Base-by-base conservation (phyloP, 2,329 filamentous ascomycete species). In the Fusarium sp. region DNA sequence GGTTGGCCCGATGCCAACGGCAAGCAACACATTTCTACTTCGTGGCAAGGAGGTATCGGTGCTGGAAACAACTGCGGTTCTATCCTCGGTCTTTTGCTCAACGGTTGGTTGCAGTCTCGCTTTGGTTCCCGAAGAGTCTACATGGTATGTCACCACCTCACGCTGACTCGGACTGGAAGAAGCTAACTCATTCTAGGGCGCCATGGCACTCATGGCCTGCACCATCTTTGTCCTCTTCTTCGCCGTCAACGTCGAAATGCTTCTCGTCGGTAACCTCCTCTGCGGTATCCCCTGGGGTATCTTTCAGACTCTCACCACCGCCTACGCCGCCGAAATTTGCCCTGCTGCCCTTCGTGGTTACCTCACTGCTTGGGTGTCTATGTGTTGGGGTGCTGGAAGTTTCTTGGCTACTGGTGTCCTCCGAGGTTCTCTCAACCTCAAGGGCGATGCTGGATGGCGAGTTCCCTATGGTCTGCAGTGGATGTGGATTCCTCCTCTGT, bases 221-320 rank as follows among this genome's bases (percentile, higher is more conserved):
- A 84, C 84, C 64, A 83, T 87, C 59, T 85, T 84, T 66, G 77
- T 85, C 53, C 76, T 80, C 42, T 85, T 85, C 75, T 85, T 85
- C 55, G 77, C 81, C 19, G 60, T 76, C 55, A 78, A 75, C 22
- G 76, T 84, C 15, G 64, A 75, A 10, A 76, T 81, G 69, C 78
- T 84, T 1, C 75, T 85, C 11, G 76, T 77, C 8, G 82, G 82
- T 3, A 80, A 84, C 67, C 76, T 85, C 21, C 77, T 85, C 7
- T 80, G 80, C 21, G 84, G 84, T 19, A 76, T 85, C 22, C 83
- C 84, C 0, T 84, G 82, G 78, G 80, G 80, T 13, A 76, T 80
- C 49, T 82, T 85, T 70, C 81, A 83, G 66, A 84, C 83, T 1
- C 72, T 85, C 14, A 80, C 80, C 0, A 80, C 81, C 0, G 81